Base-by-base conservation (phyloP, 371 early-diverging fungal species). In the Haplosporangium sp. region DNA sequence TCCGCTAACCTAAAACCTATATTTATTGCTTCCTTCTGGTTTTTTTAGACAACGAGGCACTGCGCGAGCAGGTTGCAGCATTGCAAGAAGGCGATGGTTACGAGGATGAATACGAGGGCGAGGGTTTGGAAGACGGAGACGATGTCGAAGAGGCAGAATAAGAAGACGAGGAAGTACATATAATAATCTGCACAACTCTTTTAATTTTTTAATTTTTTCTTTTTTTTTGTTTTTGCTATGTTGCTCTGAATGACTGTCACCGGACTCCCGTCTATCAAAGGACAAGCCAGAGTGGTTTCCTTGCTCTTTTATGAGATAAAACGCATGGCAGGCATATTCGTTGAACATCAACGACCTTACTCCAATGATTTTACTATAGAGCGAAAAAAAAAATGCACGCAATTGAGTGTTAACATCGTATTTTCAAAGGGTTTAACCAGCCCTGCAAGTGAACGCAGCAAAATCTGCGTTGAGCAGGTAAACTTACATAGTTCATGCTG, bases 401-500 rank as follows among this genome's bases (percentile, higher is more conserved):
- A 29, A 29, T 29, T 29, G 29, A 46, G 46, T 6, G 38, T 55
- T 8, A 55, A 37, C 37, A 37, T 40, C 14, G 18, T 8, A n/a
- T 29, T 29, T 29, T 4, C 6, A 55, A 36, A 55, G 36, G 36
- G 8, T 16, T 55, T 1, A 0, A 14, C 11, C 12, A 46, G 46
- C 5, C 5, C 16, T 46, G 46, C n/a, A 12, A 12, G 46, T 14
- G 46, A 14, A 1, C 12, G 36, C 54, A 54, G 5, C 54, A 21
- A 29, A 10, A 18, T 5, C 16, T 10, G n/a, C 10, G 40, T 9
- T 13, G 23, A n/a, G 14, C 3, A 14, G 16, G 23, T 41, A 38
- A 50, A 85, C 90, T 81, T 86, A 89, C 89, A 73, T 92, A 96
- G 67, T 83, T 86, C 42, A 86, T 83, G 57, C 85, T 73, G 62